These are phyloP conservation scores for Bocquillonia castaneifolia DNA, from an alignment of 441 rosid genomes.

Conservation along the genomic window DNA sequence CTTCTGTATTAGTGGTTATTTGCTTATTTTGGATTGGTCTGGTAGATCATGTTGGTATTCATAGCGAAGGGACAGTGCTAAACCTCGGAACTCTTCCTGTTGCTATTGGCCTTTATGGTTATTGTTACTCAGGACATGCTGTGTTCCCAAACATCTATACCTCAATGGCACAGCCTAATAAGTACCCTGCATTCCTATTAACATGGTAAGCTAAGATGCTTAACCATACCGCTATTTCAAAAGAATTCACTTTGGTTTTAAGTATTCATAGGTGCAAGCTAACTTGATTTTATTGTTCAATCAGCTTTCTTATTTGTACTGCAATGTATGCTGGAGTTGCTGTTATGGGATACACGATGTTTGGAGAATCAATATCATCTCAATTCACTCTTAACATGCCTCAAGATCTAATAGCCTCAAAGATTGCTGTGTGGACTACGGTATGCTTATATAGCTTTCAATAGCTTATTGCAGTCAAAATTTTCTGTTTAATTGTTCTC, in stretches of 20 bases:
- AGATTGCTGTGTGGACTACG: slow-evolving; percentile 89
- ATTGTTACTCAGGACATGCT: slow-evolving; percentile 91
- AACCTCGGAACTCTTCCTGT: slow-evolving; percentile 77
- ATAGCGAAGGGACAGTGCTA: slow-evolving; percentile 53
- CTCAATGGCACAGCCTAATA: slow-evolving; percentile 76
- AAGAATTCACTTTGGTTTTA: not conserved
- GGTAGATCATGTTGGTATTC: slow-evolving; percentile 59
- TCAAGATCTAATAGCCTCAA: slow-evolving; percentile 67
- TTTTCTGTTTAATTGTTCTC: no score
- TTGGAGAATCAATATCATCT: slow-evolving; percentile 63
- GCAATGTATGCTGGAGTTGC: slow-evolving; percentile 76
- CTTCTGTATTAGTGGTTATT: slow-evolving; percentile 63
- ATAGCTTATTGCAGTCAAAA: no score
- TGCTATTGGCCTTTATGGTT: slow-evolving; percentile 88
- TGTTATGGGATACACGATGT: slow-evolving; percentile 80
- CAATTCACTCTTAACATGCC: slow-evolving; percentile 93
- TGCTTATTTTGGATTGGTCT: slow-evolving; percentile 88
- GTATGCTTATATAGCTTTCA: slow-evolving; percentile 35
- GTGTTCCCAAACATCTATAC: slow-evolving; percentile 87
- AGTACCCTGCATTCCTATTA: slow-evolving; percentile 62
- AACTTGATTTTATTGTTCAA: not conserved
- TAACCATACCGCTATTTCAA: not conserved
- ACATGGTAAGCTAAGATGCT: slow-evolving; percentile 39
- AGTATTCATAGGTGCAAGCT: not conserved
- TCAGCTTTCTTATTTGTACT: slow-evolving; percentile 71